phyloP scores from a whole-genome alignment of 2,329 filamentous ascomycete genomes.

The Dendryphion nanum region DNA sequence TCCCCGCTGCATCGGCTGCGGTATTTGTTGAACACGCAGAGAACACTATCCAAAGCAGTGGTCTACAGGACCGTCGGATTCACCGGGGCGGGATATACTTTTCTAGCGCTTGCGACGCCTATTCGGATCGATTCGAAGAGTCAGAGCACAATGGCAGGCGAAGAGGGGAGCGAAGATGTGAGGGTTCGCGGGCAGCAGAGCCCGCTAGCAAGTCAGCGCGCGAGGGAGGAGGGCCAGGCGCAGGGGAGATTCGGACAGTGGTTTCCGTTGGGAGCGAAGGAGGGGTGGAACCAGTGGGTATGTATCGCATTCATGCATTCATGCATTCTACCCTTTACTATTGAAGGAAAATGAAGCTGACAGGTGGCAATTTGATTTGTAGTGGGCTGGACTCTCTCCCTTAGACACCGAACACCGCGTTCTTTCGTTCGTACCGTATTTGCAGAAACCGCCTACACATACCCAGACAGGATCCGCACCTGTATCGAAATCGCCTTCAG shows the following conservation, averaged over 20 bases:
- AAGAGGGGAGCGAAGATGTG: slow-evolving; percentile 14
- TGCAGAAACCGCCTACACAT: slow-evolving; percentile 69
- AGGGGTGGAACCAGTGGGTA: slow-evolving; percentile 89
- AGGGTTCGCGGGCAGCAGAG: slow-evolving; percentile 42
- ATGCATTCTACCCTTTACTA: no score
- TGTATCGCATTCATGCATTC: slow-evolving; percentile 39
- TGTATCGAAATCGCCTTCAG: slow-evolving; percentile 42
- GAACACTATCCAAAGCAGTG: no score
- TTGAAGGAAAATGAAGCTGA: slow-evolving; percentile 4
- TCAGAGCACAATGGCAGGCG: slow-evolving; percentile 28
- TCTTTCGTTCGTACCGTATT: slow-evolving; percentile 79
- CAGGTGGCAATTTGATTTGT: no score
- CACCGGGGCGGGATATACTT: slow-evolving; percentile 31
- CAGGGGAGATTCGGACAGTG: slow-evolving; percentile 42
- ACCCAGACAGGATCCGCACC: slow-evolving; percentile 60
- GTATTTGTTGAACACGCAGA: slow-evolving; percentile 15
- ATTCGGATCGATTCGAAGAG: slow-evolving; percentile 24
- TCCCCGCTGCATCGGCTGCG: slow-evolving; percentile 38
- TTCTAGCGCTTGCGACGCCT: slow-evolving; percentile 27
- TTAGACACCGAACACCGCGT: slow-evolving; percentile 84
- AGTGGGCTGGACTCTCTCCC: slow-evolving; percentile 87
- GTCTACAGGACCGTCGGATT: slow-evolving; percentile 30
- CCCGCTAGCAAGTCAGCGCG: slow-evolving; percentile 49
- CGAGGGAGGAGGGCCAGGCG: slow-evolving; percentile 36
- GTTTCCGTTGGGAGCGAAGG: slow-evolving; percentile 89